Evolutionary conservation across 2,329 filamentous ascomycete species (phyloP).

Genomic region (Didymella pomorum): DNA sequence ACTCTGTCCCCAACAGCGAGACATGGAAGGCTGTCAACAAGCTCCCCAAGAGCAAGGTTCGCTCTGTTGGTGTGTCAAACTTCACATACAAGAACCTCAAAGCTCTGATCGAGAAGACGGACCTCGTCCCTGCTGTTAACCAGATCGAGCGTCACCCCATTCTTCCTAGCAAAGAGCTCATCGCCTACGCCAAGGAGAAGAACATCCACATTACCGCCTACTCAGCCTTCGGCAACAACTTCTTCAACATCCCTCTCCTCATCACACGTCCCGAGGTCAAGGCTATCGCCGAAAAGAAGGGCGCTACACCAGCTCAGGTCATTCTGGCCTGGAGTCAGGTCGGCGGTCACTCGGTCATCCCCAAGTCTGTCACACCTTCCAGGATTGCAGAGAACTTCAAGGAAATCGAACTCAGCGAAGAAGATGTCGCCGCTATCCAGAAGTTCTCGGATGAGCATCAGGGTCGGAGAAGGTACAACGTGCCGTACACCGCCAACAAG

Average conservation of each 20-base stretch:
- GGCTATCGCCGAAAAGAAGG: slow-evolving; percentile 69
- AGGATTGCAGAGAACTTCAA: slow-evolving; percentile 43
- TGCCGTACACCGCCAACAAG: slow-evolving; percentile 55
- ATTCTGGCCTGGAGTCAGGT: slow-evolving; percentile 90
- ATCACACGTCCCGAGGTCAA: slow-evolving; percentile 73
- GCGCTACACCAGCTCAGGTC: slow-evolving; percentile 76
- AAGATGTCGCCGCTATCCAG: slow-evolving; percentile 35
- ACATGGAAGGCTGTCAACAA: slow-evolving; percentile 52
- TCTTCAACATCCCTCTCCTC: slow-evolving; percentile 64
- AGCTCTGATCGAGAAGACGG: slow-evolving; percentile 60
- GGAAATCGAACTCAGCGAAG: slow-evolving; percentile 37
- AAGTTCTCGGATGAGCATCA: slow-evolving; percentile 61
- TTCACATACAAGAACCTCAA: slow-evolving; percentile 55
- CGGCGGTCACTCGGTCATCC: slow-evolving; percentile 47
- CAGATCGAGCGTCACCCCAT: slow-evolving; percentile 46
- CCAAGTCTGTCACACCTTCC: slow-evolving; percentile 39
- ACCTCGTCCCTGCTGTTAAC: slow-evolving; percentile 40
- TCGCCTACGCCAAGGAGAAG: slow-evolving; percentile 42
- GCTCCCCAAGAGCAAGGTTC: slow-evolving; percentile 50
- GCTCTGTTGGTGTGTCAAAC: slow-evolving; percentile 44
- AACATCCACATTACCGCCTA: slow-evolving; percentile 46
- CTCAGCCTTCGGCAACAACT: slow-evolving; percentile 55
- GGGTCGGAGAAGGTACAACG: slow-evolving; percentile 38
- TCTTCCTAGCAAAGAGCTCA: slow-evolving; percentile 40
- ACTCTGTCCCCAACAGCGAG: slow-evolving; percentile 39